Evolutionary conservation across 495 filamentous ascomycete species (phyloP).

Genomic region (Amniculicola lignicola): DNA sequence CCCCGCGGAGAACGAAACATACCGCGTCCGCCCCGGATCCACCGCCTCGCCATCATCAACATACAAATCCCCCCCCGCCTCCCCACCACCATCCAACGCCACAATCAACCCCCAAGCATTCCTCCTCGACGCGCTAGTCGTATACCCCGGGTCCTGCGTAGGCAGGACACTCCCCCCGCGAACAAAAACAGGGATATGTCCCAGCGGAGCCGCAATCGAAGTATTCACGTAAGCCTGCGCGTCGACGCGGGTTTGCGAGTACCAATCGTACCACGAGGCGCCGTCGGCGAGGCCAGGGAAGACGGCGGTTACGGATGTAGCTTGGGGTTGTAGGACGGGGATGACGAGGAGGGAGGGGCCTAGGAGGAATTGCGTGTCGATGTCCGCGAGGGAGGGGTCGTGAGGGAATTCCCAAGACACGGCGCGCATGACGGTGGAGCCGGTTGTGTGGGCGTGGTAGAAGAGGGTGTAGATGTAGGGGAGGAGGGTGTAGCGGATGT

Average conservation of each 20-base stretch:
- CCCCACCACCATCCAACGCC: slow-evolving; percentile 55
- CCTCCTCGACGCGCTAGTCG: slow-evolving; percentile 60
- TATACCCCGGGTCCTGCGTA: slow-evolving; percentile 67
- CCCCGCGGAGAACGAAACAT: slow-evolving; percentile 50
- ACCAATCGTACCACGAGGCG: slow-evolving; percentile 82
- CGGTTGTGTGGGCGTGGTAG: slow-evolving; percentile 63
- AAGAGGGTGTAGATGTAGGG: slow-evolving; percentile 84
- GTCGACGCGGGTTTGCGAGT: slow-evolving; percentile 55
- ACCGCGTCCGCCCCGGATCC: slow-evolving; percentile 49
- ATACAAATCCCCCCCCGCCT: slow-evolving; percentile 67
- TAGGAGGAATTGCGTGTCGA: slow-evolving; percentile 75
- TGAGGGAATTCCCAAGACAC: slow-evolving; percentile 80
- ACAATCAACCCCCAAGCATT: slow-evolving; percentile 70
- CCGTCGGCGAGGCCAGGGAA: slow-evolving; percentile 69
- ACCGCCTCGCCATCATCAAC: slow-evolving; percentile 82
- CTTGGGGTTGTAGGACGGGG: slow-evolving; percentile 67
- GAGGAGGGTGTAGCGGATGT: slow-evolving; percentile 68
- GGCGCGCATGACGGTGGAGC: slow-evolving; percentile 75
- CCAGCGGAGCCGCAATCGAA: slow-evolving; percentile 70
- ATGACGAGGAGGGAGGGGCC: slow-evolving; percentile 68
- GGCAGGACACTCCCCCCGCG: slow-evolving; percentile 69
- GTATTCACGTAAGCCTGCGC: slow-evolving; percentile 61
- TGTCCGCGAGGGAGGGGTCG: slow-evolving; percentile 64
- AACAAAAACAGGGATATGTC: slow-evolving; percentile 75
- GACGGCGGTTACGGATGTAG: slow-evolving; percentile 64